Evolutionary conservation across 2,329 filamentous ascomycete species (phyloP).

Genomic region (Rhynchosporium agropyri): DNA sequence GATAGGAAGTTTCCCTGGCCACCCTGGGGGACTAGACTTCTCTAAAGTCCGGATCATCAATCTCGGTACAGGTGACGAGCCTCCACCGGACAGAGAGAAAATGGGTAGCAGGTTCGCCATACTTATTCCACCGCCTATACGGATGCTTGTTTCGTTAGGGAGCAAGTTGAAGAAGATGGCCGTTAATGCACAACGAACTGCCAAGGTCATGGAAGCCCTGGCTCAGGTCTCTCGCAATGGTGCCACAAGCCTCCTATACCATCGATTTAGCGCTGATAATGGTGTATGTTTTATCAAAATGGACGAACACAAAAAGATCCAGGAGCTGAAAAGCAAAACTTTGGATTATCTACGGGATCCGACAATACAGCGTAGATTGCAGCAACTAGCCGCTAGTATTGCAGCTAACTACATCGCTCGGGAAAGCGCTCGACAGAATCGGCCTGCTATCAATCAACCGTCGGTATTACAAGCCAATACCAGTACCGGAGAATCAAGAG

Average conservation of each 20-base stretch:
- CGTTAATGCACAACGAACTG: constrained; percentile 1
- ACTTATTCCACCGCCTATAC: background rate
- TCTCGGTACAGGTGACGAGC: background rate
- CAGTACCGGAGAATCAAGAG: background rate
- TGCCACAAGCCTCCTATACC: background rate
- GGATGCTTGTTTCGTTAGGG: background rate
- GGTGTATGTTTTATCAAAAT: constrained; percentile 3
- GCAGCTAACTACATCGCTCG: background rate
- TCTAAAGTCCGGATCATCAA: background rate
- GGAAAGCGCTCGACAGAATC: background rate
- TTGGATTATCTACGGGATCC: background rate
- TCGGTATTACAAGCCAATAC: background rate
- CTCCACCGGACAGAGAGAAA: background rate
- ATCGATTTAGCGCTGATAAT: background rate
- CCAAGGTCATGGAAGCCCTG: background rate
- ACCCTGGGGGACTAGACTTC: background rate
- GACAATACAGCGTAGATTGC: background rate
- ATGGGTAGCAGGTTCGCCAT: background rate
- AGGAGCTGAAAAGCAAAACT: background rate
- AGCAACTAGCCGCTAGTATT: constrained; percentile 4
- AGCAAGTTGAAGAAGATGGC: constrained; percentile 1
- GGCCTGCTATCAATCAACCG: background rate
- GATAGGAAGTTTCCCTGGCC: background rate
- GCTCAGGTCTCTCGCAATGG: background rate
- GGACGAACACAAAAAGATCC: constrained; percentile 1